These are phyloP conservation scores for Isabelozyma pseudorhagii DNA, from an alignment of 805 yeast species.

Conservation along the genomic window DNA sequence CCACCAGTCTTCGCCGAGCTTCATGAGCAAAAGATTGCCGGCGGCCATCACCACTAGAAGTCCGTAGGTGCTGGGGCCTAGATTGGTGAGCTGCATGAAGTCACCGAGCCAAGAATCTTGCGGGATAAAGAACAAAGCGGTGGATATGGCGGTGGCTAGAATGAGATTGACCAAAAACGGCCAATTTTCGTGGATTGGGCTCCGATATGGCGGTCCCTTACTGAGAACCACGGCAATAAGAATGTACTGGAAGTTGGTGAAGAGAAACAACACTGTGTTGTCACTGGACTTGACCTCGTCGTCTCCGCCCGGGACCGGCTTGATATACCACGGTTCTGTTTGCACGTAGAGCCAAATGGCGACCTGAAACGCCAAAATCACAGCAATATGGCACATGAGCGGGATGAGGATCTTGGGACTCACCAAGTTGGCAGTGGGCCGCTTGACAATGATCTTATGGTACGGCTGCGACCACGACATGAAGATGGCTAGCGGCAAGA, in stretches of 20 bases:
- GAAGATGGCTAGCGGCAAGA: conserved; percentile 91
- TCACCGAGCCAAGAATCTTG: conserved; percentile 56
- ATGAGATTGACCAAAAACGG: conserved; percentile 70
- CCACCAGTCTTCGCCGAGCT: conserved; percentile 42
- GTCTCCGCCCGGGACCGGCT: conserved; percentile 77
- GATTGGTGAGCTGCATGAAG: conserved; percentile 71
- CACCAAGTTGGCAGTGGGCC: conserved; percentile 93
- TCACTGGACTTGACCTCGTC: conserved; percentile 83
- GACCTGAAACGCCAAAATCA: conserved; percentile 65
- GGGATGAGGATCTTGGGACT: conserved; percentile 86
- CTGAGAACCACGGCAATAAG: conserved; percentile 79
- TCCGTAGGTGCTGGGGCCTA: conserved; percentile 41
- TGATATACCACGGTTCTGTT: conserved; percentile 67
- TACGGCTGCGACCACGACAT: conserved; percentile 97
- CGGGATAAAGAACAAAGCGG: conserved; percentile 51
- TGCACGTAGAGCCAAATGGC: conserved; percentile 62
- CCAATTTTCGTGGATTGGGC: conserved; percentile 59
- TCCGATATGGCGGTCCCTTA: conserved; percentile 91
- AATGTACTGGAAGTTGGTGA: conserved; percentile 86
- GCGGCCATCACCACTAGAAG: conserved; percentile 46
- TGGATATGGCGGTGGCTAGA: conserved; percentile 48
- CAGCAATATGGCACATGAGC: conserved; percentile 68
- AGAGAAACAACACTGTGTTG: conserved; percentile 79
- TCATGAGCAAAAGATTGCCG: conserved; percentile 48
- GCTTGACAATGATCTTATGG: conserved; percentile 53